Conservation (phyloP, 1,284 basidiomycete species). For the Austroboletus novae-zelandiae region DNA sequence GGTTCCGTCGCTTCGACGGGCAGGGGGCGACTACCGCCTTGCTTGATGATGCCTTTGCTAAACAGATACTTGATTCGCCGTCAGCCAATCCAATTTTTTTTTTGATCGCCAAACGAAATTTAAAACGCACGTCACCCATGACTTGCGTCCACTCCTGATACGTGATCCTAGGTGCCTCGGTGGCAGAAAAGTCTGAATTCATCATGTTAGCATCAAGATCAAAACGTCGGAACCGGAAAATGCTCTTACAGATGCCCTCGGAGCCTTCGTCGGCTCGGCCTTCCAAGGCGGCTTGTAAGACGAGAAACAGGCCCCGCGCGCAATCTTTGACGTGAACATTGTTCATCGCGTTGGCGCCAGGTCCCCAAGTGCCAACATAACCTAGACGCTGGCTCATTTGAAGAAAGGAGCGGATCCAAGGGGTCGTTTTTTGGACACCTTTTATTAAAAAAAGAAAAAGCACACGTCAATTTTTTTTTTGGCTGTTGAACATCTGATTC, state of each 20-base stretch:
- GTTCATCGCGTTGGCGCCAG: slow-evolving; percentile 36
- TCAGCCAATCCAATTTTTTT: too few relatives aligned
- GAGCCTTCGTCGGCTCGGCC: slow-evolving; percentile 39
- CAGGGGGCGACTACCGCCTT: slow-evolving; percentile 35
- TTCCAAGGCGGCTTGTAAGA: slow-evolving; percentile 39
- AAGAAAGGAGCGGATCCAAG: slow-evolving; percentile 35
- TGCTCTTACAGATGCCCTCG: slow-evolving; percentile 37
- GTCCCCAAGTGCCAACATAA: slow-evolving; percentile 40
- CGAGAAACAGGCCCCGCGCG: slow-evolving; percentile 30
- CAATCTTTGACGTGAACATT: slow-evolving; percentile 41
- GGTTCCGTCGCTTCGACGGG: slow-evolving; percentile 33
- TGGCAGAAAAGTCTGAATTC: slow-evolving; percentile 27
- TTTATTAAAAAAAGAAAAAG: neutral
- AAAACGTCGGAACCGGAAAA: neutral
- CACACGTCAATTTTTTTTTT: too few relatives aligned
- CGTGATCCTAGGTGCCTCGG: slow-evolving; percentile 21
- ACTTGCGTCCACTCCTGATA: slow-evolving; percentile 29
- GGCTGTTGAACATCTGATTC: neutral
- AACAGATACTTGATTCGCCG: slow-evolving; percentile 31
- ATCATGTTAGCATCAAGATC: too few relatives aligned
- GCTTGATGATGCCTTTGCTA: slow-evolving; percentile 34
- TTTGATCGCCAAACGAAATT: too few relatives aligned
- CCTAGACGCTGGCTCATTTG: slow-evolving; percentile 31
- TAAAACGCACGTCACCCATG: slow-evolving; percentile 38
- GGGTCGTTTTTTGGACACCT: slow-evolving; percentile 35